These are phyloP conservation scores for Polyplosphaeria fusca DNA, from an alignment of 495 filamentous ascomycete genomes.

Conservation along the genomic window DNA sequence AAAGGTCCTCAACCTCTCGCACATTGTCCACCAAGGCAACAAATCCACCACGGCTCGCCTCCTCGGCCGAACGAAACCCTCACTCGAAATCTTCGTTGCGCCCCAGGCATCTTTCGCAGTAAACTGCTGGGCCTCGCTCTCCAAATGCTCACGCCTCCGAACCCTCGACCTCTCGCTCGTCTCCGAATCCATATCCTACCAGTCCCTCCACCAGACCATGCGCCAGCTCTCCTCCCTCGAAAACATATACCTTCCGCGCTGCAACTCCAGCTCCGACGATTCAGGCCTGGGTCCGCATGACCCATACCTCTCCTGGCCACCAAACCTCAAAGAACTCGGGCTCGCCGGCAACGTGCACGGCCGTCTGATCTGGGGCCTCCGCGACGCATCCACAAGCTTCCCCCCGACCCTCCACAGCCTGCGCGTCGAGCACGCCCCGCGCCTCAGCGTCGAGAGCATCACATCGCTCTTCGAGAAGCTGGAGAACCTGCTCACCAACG, in stretches of 20 bases:
- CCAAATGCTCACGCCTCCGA: slow-evolving; percentile 57
- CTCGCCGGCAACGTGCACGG: slow-evolving; percentile 47
- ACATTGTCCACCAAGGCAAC: slow-evolving; percentile 62
- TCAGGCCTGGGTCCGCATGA: slow-evolving; percentile 7
- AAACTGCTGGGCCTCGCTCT: slow-evolving; percentile 61
- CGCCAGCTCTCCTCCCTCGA: slow-evolving; percentile 48
- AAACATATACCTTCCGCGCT: slow-evolving; percentile 56
- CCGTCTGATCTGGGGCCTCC: slow-evolving; percentile 42
- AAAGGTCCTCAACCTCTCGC: slow-evolving; percentile 54
- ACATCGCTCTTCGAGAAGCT: slow-evolving; percentile 7
- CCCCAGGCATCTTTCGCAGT: slow-evolving; percentile 63
- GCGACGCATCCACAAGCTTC: slow-evolving; percentile 38
- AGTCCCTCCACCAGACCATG: slow-evolving; percentile 53
- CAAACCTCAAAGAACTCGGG: slow-evolving; percentile 44
- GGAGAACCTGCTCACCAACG: slow-evolving; percentile 4
- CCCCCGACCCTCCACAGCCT: slow-evolving; percentile 10
- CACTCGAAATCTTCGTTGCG: slow-evolving; percentile 60
- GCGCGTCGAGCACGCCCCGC: slow-evolving; percentile 9
- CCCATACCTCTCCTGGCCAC: slow-evolving; percentile 46
- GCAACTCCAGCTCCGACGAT: slow-evolving; percentile 39
- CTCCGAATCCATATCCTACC: slow-evolving; percentile 51
- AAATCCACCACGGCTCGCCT: slow-evolving; percentile 64
- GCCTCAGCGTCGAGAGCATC: not conserved
- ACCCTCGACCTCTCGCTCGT: slow-evolving; percentile 61
- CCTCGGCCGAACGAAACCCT: slow-evolving; percentile 56